Base-by-base conservation (phyloP, 805 yeast species). In the Saccharomyces kudriavzevii region DNA sequence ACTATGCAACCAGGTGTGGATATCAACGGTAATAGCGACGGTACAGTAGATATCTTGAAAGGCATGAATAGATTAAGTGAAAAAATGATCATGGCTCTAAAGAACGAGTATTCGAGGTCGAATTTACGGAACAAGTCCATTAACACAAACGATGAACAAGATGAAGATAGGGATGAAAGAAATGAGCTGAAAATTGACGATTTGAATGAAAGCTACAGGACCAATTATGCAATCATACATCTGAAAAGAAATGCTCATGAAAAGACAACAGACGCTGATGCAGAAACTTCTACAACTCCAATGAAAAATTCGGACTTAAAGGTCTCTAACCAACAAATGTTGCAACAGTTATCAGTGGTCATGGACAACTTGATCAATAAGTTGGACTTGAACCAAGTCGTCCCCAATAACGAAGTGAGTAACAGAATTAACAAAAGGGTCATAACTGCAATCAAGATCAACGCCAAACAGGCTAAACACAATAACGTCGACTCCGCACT, bases 51-150 rank as follows among this genome's bases (percentile, higher is more conserved):
- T 17, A 82, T 90, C 20, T 76, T 94, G 73, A 79, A 86, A 59
- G 89, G 96, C 57, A 90, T 92, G 94, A 92, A 92, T 70, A 80
- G 90, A 55, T 73, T 92, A 49, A 85, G 95, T 65, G 83, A 88
- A 54, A 82, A 90, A 59, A 85, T 92, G 86, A 81, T 92, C 58
- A 75, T 76, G 48, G 78, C 81, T 45, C 64, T 77, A 57, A 77
- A 77, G 47, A 76, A 73, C 51, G 76, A 74, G 54, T 70, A 73
- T 52, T 68, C 72, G 0, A 68, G 76, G 54, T 56, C 68, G 9
- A 67, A 66, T 5, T 65, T 72, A 5, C 70, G 71, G 45, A 52
- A 22, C 27, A 35, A 35, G 11, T 35, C 43, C 9, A 35, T 17
- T 17, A 35, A n/a, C 17, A 8, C 43, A 20, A 45, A 29, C 20